phyloP scores from a whole-genome alignment of 306 rosid species.

The Inga leiocalycina region DNA sequence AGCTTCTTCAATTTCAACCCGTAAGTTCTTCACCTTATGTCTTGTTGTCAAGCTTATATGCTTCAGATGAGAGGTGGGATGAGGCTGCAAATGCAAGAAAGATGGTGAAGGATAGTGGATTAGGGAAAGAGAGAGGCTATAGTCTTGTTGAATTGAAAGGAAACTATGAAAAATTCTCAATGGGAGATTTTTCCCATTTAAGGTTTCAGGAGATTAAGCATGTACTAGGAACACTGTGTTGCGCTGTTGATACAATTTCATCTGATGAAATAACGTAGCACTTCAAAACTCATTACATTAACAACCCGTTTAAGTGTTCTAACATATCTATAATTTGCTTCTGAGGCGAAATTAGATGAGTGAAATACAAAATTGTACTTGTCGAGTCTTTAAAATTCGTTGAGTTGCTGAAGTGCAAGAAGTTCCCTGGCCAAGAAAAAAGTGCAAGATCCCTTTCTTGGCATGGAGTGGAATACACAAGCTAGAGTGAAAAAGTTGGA shows the following conservation, averaged over 20 bases:
- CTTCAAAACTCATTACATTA: background rate
- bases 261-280: background rate
- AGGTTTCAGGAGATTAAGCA: background rate
- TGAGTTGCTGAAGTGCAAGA: too few species aligned
- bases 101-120: conserved; percentile 48
- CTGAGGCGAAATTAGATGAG: background rate
- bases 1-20: conserved; percentile 40
- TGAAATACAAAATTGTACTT: too few species aligned
- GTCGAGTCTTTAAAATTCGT: too few species aligned
- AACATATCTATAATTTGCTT: background rate
- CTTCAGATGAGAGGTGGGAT: conserved; percentile 52
- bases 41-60: conserved; percentile 48
- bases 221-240: background rate
- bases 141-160: conserved; percentile 50
- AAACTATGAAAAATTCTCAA: conserved; percentile 10
- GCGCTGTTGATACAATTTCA: background rate
- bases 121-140: conserved; percentile 43
- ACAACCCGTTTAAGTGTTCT: background rate
- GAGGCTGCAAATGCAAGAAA: conserved; percentile 42
- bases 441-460: too few species aligned
- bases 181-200: background rate
- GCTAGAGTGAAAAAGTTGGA: too few species aligned
- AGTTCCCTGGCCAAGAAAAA: too few species aligned
- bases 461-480: too few species aligned
- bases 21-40: conserved; percentile 44